Conservation (phyloP, 257 asterid genomes). For the Solanum lycopersicoides region DNA sequence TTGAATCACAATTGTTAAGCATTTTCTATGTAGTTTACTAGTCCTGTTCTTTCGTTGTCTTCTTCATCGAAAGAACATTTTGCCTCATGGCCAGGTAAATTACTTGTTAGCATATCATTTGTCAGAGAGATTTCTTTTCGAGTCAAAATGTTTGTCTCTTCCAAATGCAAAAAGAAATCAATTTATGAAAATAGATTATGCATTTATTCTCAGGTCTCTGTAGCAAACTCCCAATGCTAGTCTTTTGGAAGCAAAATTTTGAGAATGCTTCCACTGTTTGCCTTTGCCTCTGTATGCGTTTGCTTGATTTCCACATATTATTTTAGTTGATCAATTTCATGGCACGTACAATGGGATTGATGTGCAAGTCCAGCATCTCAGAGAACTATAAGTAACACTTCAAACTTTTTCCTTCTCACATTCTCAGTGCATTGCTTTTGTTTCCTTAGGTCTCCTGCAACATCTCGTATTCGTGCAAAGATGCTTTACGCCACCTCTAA, state of each 20-base stretch:
- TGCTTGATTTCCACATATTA: constrained; percentile 7
- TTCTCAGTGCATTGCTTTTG: neutral
- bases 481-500: constrained; percentile 35
- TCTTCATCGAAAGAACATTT: too few relatives aligned
- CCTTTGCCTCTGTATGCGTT: neutral
- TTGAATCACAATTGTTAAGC: neutral
- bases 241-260: neutral
- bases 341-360: neutral
- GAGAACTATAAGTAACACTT: neutral
- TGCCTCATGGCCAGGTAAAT: too few relatives aligned
- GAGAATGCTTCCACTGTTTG: neutral
- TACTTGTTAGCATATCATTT: too few relatives aligned
- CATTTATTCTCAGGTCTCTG: too few relatives aligned
- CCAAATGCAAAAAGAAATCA: too few relatives aligned
- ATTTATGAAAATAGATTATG: too few relatives aligned
- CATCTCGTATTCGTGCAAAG: constrained; percentile 25
- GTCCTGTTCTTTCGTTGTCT: neutral
- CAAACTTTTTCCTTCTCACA: neutral
- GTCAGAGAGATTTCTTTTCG: too few relatives aligned
- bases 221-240: too few relatives aligned
- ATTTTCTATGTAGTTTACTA: neutral
- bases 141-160: too few relatives aligned
- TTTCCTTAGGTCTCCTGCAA: constrained; percentile 23
- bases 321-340: constrained; percentile 1
- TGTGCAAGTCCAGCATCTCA: neutral